phyloP scores from a whole-genome alignment of 23 red algal genomes.

The Gracilaria caudata region DNA sequence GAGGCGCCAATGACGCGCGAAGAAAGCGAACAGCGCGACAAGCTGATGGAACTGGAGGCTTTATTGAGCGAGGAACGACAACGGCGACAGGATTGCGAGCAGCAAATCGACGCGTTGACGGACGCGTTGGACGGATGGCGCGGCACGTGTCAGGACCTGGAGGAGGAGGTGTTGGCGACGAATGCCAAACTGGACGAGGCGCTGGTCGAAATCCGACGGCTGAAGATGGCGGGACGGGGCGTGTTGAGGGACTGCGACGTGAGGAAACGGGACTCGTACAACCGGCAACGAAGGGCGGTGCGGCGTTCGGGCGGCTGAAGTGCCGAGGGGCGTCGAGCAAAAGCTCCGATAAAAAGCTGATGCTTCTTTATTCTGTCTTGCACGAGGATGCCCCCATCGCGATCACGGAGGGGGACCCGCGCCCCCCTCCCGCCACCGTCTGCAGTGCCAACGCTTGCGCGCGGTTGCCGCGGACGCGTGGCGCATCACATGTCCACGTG shows the following conservation, averaged over 20 bases:
- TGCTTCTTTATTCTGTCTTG: not conserved
- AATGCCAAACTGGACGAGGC: constrained; percentile 2
- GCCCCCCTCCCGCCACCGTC: no score
- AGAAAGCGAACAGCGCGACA: not conserved
- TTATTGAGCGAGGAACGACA: constrained; percentile 11
- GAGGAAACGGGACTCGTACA: constrained; percentile 11
- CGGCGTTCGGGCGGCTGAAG: constrained; percentile 12
- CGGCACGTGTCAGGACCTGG: not conserved
- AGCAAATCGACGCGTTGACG: constrained; percentile 2
- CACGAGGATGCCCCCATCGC: not conserved
- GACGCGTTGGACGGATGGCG: constrained; percentile 20
- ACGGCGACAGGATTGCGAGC: not conserved
- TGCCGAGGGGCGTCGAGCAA: no score
- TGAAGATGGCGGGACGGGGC: not conserved
- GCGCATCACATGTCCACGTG: not conserved
- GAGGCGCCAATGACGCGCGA: not conserved
- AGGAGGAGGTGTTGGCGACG: constrained; percentile 1
- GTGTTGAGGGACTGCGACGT: constrained; percentile 5
- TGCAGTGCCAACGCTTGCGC: not conserved
- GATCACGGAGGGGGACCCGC: not conserved
- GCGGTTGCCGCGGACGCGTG: not conserved
- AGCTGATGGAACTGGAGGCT: not conserved
- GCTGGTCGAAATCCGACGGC: constrained; percentile 1
- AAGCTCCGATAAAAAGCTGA: not conserved
- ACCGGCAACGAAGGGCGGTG: not conserved